phyloP scores from a whole-genome alignment of 768 basidiomycete genomes.

The Tylopilus intermedius region DNA sequence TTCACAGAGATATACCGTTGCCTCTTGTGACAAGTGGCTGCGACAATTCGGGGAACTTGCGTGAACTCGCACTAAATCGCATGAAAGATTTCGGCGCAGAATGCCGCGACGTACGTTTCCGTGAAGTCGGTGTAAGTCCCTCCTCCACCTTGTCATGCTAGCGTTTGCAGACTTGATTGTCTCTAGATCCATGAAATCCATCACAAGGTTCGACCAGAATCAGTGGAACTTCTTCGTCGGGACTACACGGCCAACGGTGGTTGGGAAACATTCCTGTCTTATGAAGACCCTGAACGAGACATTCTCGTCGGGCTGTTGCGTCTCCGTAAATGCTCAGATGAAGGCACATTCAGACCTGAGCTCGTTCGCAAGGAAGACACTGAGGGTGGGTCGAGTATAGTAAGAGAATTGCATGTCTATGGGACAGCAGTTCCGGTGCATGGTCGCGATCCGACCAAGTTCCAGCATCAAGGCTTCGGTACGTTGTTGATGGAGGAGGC shows the following conservation, averaged over 20 bases:
- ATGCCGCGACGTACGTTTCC: constrained; percentile 94
- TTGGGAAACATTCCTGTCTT: constrained; percentile 99
- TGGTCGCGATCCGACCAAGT: constrained; percentile 95
- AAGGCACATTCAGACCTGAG: constrained; percentile 95
- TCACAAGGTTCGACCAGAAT: constrained; percentile 92
- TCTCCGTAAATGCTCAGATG: constrained; percentile 91
- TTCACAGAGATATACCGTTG: constrained; percentile 84
- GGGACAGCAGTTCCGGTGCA: constrained; percentile 98
- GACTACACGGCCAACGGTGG: constrained; percentile 98
- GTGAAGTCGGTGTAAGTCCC: constrained; percentile 88
- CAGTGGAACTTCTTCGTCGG: constrained; percentile 88
- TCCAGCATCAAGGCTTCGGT: constrained; percentile 96
- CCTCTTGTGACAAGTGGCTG: constrained; percentile 96
- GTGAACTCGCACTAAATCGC: constrained; percentile 91
- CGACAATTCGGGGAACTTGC: constrained; percentile 94
- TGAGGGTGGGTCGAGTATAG: constrained; percentile 85
- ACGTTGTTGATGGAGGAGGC: constrained; percentile 99
- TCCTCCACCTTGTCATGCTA: neutral
- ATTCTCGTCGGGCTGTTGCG: constrained; percentile 92
- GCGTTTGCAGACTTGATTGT: constrained; percentile 1
- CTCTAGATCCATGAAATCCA: constrained; percentile 94
- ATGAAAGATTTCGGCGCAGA: constrained; percentile 99
- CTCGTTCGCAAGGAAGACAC: constrained; percentile 63
- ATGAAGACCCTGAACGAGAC: constrained; percentile 96
- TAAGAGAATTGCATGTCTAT: constrained; percentile 94